Evolutionary conservation across 192 early-diverging fungal genomes (phyloP).

Genomic region (Chytriomyces confervae): DNA sequence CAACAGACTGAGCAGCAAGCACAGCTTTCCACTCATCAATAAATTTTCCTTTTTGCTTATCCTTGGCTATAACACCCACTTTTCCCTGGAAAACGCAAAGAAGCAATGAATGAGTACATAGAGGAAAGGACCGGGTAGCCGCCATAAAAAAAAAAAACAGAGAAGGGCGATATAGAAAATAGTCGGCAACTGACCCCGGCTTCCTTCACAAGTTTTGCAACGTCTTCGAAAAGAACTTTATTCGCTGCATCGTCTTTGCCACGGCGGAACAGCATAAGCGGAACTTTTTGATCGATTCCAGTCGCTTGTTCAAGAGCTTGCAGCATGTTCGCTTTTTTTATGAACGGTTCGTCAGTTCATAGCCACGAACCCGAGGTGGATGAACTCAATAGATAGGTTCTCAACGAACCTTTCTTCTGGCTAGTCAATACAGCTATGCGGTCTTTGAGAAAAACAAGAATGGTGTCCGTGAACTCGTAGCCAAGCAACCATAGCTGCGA

Average conservation of each 20-base stretch:
- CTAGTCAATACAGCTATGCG: constrained; percentile 81
- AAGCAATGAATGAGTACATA: not conserved
- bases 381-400: not conserved
- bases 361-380: not conserved
- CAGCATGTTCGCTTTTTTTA: constrained; percentile 56
- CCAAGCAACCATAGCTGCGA: constrained; percentile 89
- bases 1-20: constrained; percentile 59
- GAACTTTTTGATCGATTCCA: constrained; percentile 54
- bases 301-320: constrained; percentile 61
- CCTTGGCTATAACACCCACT: constrained; percentile 81
- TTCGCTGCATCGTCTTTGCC: constrained; percentile 82
- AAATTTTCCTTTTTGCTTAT: constrained; percentile 76
- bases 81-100: constrained; percentile 50
- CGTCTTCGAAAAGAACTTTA: constrained; percentile 62
- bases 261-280: constrained; percentile 64
- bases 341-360: not conserved
- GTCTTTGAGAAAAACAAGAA: constrained; percentile 76
- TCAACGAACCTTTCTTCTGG: constrained; percentile 73
- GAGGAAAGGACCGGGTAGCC: not conserved
- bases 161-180: not conserved
- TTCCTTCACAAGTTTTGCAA: constrained; percentile 50
- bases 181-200: constrained; percentile 12
- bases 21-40: constrained; percentile 79
- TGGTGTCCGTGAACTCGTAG: constrained; percentile 88
- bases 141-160: not conserved